Base-by-base conservation (phyloP, 495 filamentous ascomycete species). In the Aspergillus bertholletiae region DNA sequence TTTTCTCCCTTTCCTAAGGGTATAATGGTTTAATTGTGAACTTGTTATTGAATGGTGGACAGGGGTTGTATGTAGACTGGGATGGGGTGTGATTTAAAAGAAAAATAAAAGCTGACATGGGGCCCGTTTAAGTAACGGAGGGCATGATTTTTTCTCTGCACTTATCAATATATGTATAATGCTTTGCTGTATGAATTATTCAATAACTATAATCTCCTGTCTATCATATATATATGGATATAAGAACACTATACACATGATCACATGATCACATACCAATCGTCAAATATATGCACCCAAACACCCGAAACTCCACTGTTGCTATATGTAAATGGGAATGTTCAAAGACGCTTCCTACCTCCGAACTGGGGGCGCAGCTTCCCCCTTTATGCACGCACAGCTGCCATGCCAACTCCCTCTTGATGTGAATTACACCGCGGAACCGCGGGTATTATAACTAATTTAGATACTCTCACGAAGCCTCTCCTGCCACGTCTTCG, bases 401-500 rank as follows among this genome's bases (percentile, higher is more conserved):
- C 30, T 12, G 30, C 30, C 30, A 32, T 32, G 30, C 30, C 30
- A 32, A 32, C 9, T 5, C 30, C 30, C 30, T 12, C 7, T 12
- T 11, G 13, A 32, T 12, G 13, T 11, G 13, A 32, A 32, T 32
- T 32, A 32, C 30, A 32, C 30, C 30, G 30, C 30, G 13, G 7
- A 32, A 32, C 30, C 30, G 30, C 30, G 30, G 30, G 30, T 11
- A 32, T 32, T 32, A 32, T 32, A 13, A 18, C 13, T 6, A 11
- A 21, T 43, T 12, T 43, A 43, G 21, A 43, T 12, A 8, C 49
- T 51, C 48, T 55, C 53, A 45, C 54, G 50, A 7, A 57, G 44
- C 30, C 45, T 40, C 40, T 51, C 37, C n/a, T 27, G 21, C 58
- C 58, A 61, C 21, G 54, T 49, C 51, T 54, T 56, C 23, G 69